Evolutionary conservation across 2,329 filamentous ascomycete species (phyloP).

Genomic region (Trichoderma lentiforme): DNA sequence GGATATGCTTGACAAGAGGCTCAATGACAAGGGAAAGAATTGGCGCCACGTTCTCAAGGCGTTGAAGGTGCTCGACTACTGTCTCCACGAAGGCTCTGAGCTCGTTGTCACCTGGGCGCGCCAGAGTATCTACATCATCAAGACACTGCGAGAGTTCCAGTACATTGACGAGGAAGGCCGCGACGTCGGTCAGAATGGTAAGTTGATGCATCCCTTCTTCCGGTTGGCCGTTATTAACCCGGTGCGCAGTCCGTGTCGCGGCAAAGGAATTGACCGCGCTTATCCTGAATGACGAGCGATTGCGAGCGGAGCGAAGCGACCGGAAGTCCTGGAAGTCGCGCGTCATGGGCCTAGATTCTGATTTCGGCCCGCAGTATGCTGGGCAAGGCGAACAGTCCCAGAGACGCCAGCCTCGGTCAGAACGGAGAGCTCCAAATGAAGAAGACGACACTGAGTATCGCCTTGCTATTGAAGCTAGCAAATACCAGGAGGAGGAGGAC

Average conservation of each 20-base stretch:
- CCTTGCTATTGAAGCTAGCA: conserved; percentile 91
- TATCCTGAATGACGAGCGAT: conserved; percentile 87
- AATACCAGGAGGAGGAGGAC: conserved; percentile 91
- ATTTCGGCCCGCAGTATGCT: conserved; percentile 55
- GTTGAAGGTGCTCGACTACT: conserved; percentile 96
- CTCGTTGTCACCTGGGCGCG: conserved; percentile 96
- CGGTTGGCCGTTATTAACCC: conserved; percentile 19
- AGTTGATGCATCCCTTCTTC: conserved; percentile 29
- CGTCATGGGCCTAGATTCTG: conserved; percentile 80
- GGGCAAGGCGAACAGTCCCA: conserved; percentile 32
- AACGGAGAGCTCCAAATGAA: conserved; percentile 52
- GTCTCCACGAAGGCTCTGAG: conserved; percentile 94
- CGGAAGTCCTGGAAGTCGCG: conserved; percentile 95
- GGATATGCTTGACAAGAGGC: conserved; percentile 97
- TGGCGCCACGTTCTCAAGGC: conserved; percentile 98
- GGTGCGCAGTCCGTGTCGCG: conserved; percentile 74
- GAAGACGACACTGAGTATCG: conserved; percentile 90
- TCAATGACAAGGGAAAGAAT: conserved; percentile 99
- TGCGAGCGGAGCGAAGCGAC: conserved; percentile 86
- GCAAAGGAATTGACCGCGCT: conserved; percentile 93
- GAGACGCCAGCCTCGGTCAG: conserved; percentile 45
- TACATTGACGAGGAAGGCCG: conserved; percentile 93
- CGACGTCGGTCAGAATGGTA: conserved; percentile 96
- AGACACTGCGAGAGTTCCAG: conserved; percentile 94
- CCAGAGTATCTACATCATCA: conserved; percentile 98